Base-by-base conservation (phyloP, 2,329 filamentous ascomycete genomes). In the Pseudogymnoascus sp. region DNA sequence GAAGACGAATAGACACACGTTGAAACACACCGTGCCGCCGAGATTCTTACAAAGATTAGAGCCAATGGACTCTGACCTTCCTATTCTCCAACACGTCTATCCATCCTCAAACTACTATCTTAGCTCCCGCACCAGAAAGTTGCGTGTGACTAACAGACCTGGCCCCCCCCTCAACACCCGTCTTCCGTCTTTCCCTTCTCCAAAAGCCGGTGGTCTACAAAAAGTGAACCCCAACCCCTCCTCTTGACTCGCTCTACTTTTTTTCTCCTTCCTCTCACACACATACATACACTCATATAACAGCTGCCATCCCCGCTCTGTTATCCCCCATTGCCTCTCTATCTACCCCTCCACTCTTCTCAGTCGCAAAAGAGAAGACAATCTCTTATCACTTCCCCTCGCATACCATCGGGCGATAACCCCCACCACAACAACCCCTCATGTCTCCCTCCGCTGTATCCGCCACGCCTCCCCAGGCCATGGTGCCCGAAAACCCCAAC, bases 391-490 rank as follows among this genome's bases (percentile, higher is more conserved):
- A n/a, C 23, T n/a, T 56, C n/a, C 4, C 23, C 5, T 56, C 25
- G 38, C 38, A 40, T 40, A 40, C 38, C 38, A 40, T 40, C 38
- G 38, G 38, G 38, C 38, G 38, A 40, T 40, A 40, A 18, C 38
- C 50, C 50, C 23, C 50, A 28, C 31, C 23, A 28, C 23, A 25
- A 28, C 28, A 28, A 69, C 69, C 67, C 11, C 69, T 40, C 38
- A 83, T 82, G 81, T 75, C 80, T 67, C 80, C 80, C 66, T 77
- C 80, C 44, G 79, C 75, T 40, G 66, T 74, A 63, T 66, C 76
- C 40, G 72, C 77, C 65, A 77, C 77, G 59, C 73, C 74, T 61
- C 66, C 69, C 63, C 72, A 74, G 53, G 68, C 69, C 38, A 73
- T 75, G 64, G 74, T 76, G 64, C 78, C 80, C 67, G 79, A 81